phyloP scores from a whole-genome alignment of 495 filamentous ascomycete species.

The Hypoxylon fragiforme region DNA sequence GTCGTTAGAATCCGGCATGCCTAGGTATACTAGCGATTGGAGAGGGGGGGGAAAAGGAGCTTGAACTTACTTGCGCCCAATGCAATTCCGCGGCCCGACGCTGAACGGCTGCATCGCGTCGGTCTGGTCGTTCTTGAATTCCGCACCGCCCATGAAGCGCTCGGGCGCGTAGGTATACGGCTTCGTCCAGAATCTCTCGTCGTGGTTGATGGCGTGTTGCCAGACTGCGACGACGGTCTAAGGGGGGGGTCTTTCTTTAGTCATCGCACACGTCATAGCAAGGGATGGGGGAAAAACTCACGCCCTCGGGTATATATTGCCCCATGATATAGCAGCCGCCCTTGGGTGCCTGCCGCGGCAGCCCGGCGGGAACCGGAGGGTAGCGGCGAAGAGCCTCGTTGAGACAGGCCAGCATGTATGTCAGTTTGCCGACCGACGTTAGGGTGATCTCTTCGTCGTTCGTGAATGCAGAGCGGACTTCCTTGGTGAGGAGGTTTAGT shows the following conservation, averaged over 20 bases:
- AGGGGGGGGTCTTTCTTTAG: background rate
- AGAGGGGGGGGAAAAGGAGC: too few species aligned
- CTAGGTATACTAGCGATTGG: too few species aligned
- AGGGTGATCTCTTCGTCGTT: slow-evolving; percentile 51
- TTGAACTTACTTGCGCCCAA: slow-evolving; percentile 57
- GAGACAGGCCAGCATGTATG: slow-evolving; percentile 56
- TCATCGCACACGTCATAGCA: background rate
- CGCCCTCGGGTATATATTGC: slow-evolving; percentile 42
- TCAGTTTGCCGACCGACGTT: slow-evolving; percentile 41
- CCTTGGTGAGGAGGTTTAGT: slow-evolving; percentile 43
- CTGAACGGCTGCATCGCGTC: slow-evolving; percentile 57
- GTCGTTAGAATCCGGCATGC: slow-evolving; percentile 8
- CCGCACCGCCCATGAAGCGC: slow-evolving; percentile 48
- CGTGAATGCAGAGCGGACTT: slow-evolving; percentile 51
- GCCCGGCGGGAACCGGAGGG: slow-evolving; percentile 50
- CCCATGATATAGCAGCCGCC: slow-evolving; percentile 54
- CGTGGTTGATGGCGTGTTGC: slow-evolving; percentile 51
- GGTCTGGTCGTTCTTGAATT: slow-evolving; percentile 48
- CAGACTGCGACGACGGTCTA: slow-evolving; percentile 57
- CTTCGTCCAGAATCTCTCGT: slow-evolving; percentile 44
- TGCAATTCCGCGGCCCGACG: slow-evolving; percentile 56
- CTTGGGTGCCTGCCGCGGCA: slow-evolving; percentile 47
- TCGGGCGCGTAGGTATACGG: slow-evolving; percentile 56
- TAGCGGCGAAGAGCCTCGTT: slow-evolving; percentile 56
- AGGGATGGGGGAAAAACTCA: slow-evolving; percentile 26